Percentiles rank a stretch among this genome's conserved stretches.
These are phyloP conservation scores for Mycena vitilis DNA, from an alignment of 768 basidiomycete species.

Conservation along the genomic window DNA sequence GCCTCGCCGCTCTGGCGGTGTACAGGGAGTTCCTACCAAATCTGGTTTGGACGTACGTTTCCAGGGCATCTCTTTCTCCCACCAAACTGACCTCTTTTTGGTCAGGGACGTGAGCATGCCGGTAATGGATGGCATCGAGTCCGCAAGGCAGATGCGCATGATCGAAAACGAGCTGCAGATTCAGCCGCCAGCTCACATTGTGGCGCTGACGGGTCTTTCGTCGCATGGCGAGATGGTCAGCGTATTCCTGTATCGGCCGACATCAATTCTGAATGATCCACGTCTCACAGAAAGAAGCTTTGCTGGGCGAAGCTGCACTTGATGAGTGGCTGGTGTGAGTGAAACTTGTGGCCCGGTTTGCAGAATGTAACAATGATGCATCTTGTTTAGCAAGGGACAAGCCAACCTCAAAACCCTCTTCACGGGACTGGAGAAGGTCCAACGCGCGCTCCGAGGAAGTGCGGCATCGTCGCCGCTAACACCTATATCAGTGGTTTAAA, in stretches of 20 bases:
- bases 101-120: conserved; percentile 23
- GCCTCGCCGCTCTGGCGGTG: conserved; percentile 13
- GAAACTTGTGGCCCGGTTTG: neutral
- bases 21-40: conserved; percentile 21
- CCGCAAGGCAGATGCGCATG: conserved; percentile 18
- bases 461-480: no score
- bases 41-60: conserved; percentile 24
- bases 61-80: neutral
- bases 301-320: conserved; percentile 17
- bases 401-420: conserved; percentile 19
- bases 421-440: conserved; percentile 12
- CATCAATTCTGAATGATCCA: neutral
- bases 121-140: conserved; percentile 25
- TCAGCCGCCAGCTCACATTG: conserved; percentile 8
- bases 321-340: conserved; percentile 25
- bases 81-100: neutral
- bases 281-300: conserved; percentile 6
- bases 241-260: no score
- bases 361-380: neutral
- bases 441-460: conserved; percentile 3
- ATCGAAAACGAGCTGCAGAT: conserved; percentile 20
- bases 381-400: conserved; percentile 10
- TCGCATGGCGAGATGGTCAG: conserved; percentile 22
- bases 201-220: conserved; percentile 19
- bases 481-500: neutral